Conservation (phyloP, 2,329 filamentous ascomycete species). For the Coleophoma eucalyptorum region DNA sequence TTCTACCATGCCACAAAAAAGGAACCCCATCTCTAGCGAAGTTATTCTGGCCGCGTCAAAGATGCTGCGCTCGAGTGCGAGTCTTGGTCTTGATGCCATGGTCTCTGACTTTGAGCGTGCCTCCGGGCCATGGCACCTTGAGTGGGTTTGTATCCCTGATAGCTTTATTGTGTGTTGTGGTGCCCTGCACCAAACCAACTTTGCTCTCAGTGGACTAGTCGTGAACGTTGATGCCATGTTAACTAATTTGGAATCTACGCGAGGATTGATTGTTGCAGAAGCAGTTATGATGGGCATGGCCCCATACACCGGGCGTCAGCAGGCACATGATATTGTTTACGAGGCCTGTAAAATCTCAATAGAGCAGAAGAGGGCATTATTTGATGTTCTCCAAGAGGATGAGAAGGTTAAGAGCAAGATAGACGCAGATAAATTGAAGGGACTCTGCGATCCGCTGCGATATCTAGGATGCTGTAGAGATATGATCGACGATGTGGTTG, state of each 20-base stretch:
- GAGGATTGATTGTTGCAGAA: constrained; percentile 51
- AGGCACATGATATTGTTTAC: constrained; percentile 53
- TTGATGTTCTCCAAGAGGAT: constrained; percentile 37
- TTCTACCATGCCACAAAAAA: constrained; percentile 54
- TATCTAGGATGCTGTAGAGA: constrained; percentile 30
- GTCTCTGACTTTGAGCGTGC: constrained; percentile 54
- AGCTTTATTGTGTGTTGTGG: constrained; percentile 50
- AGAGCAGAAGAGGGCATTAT: constrained; percentile 37
- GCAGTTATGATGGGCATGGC: constrained; percentile 59
- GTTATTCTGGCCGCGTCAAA: constrained; percentile 52
- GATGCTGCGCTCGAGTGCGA: constrained; percentile 46
- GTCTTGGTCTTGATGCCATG: constrained; percentile 51
- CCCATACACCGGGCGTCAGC: constrained; percentile 43
- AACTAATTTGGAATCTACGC: constrained; percentile 44
- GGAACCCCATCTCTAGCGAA: constrained; percentile 55
- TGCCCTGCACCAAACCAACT: constrained; percentile 48
- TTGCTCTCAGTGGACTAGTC: constrained; percentile 45
- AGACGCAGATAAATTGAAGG: constrained; percentile 41
- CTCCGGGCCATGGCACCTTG: constrained; percentile 54
- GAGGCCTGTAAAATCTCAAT: constrained; percentile 47
- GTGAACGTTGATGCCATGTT: constrained; percentile 47
- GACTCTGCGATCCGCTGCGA: constrained; percentile 50
- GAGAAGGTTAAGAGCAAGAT: constrained; percentile 38
- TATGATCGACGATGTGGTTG: constrained; percentile 24
- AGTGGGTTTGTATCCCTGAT: constrained; percentile 52